Conservation (phyloP, 225 moss, liverwort and hornwort genomes). For the Pleurozium schreberi region DNA sequence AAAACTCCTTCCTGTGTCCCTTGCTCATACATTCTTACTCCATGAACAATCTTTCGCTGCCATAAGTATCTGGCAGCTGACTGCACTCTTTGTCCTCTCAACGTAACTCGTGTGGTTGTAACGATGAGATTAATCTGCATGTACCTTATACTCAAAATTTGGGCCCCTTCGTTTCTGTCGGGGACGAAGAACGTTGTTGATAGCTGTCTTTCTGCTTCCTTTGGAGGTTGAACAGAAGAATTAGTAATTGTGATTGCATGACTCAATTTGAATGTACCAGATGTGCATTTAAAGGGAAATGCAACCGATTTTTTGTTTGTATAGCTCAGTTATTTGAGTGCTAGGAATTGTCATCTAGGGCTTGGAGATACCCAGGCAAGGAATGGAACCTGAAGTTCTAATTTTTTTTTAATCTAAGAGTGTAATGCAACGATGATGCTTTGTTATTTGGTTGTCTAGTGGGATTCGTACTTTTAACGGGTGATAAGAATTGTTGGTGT, state of each 20-base stretch:
- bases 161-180: background rate
- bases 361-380: background rate
- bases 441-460: background rate
- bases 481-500: background rate
- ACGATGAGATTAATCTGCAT: background rate
- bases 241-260: background rate
- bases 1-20: background rate
- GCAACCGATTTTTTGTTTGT: background rate
- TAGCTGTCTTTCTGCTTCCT: background rate
- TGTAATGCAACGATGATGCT: background rate
- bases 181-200: background rate
- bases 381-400: background rate
- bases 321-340: background rate
- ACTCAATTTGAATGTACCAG: background rate
- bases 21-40: background rate
- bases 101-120: background rate
- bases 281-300: background rate
- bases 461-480: background rate
- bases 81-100: background rate
- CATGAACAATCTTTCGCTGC: background rate
- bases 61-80: background rate
- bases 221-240: background rate
- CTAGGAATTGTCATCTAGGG: background rate
- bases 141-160: background rate
- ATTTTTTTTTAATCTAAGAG: background rate